Base-by-base conservation (phyloP, 306 rosid genomes). In the Datisca glomerata region DNA sequence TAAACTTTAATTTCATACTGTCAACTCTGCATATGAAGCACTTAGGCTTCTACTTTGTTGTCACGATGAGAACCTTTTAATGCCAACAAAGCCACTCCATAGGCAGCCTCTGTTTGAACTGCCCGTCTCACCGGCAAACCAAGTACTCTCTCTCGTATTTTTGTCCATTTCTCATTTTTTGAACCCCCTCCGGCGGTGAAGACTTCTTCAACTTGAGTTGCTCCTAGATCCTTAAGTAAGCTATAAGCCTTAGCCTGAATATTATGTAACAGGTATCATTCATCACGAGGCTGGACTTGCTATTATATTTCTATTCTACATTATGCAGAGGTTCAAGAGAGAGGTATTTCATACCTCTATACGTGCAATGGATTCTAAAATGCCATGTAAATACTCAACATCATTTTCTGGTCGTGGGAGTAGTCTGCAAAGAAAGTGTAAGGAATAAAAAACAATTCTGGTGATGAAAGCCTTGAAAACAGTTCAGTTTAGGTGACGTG, bases 61-160 rank as follows among this genome's bases (percentile, higher is more conserved):
- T n/a, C n/a, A n/a, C n/a, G 63, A 24, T 51, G 67, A 31, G 65
- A 63, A 59, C 86, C 94, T 56, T 11, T 82, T 45, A 72, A 40
- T 9, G 94, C 94, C 73, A 87, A 66, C 45, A 87, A 63, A 43
- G 97, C 94, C 62, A 93, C 93, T 48, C 94, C 97, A 35, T 71
- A 87, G 3, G 97, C 85, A 57, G 89, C 89, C 66, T 87, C 89
- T 2, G 80, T 73, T 64, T 87, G 93, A 47, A 24, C 48, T 49
- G 94, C 89, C 11, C 67, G 66, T 22, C 66, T 59, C 61, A 87
- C 93, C 2, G 89, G 82, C 58, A 79, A 70, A 36, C 89, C 83
- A 49, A 83, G 83, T 20, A 87, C 77, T 58, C 89, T 76, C 74
- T 83, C 81, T 32, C 94, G 45, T 45, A 87, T 83, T 72, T 67